Evolutionary conservation across 768 basidiomycete genomes (phyloP), one percentile per base, ranked within the genome.

Genomic region (Leccinum subgranulosum): DNA sequence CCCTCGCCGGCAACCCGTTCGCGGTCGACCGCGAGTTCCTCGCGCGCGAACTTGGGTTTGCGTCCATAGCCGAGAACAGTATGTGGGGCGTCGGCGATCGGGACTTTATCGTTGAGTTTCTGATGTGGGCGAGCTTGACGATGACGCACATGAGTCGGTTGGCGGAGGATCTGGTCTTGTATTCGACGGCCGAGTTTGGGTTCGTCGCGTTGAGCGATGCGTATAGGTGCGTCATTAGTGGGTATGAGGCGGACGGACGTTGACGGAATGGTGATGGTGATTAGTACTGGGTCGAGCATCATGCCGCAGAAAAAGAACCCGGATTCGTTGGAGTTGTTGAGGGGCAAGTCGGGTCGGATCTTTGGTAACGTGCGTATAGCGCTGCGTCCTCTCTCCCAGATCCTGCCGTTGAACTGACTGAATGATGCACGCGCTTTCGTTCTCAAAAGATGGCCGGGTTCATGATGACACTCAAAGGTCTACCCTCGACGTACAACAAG

Each of bases 291-390:
- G 7, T 98, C 95, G 41, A 98, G 95, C 64, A 98, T 99, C 70
- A 99, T 99, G 97, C 97, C 97, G 6, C 97, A 98, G 71, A 98
- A 99, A 78, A 99, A 98, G 77, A 98, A 98, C 69, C 92, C 95
- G 0, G 97, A 98, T 72, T 98, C 96, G 10, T 77, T 97, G 54
- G 97, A 99, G 73, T 80, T 99, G 21, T 79, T 99, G 57, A 86
- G 97, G 56, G 97, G 97, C 64, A 99, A 99, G 74, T 84, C 90
- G 31, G 97, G 97, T 5, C 87, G 97, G 27, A 81, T 96, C 21
- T 96, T 98, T 74, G 97, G 97, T 56, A 87, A 93, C 68, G 93
- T 90, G 67, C 64, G 82, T 54, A 14, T 33, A 33, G 12, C 5
- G 36, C 47, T n/a, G 41, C 19, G 19, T 19, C 28, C 2, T 49